Base-by-base conservation (phyloP, 2,329 filamentous ascomycete species). In the Colletotrichum magnum region DNA sequence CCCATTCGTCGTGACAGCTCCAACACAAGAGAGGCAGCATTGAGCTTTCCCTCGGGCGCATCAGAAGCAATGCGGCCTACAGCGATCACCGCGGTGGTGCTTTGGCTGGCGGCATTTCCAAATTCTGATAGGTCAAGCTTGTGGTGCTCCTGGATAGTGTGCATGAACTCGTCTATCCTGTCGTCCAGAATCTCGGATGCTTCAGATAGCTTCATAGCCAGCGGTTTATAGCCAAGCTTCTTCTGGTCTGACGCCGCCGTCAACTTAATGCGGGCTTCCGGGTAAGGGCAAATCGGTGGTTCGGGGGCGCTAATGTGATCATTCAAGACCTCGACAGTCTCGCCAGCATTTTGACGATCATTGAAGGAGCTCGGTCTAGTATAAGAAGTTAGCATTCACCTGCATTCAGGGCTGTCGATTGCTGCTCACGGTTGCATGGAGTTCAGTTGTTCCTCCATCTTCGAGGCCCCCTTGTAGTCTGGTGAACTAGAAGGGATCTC, bases 161-260 rank as follows among this genome's bases (percentile, higher is more conserved):
- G 83, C 68, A 90, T 87, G 75, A 98, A 97, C 71, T 95, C 94
- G 75, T 98, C 94, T 83, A 99, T 98, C 74, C 94, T 88, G 80
- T 98, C 95, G 80, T 99, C 96, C 7, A 98, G 87, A 52, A 97
- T 93, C 79, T 97, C 95, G 5, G 95, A 97, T 0, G 94, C 91
- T 78, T 98, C 95, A 5, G 94, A 95, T 6, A 96, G 86, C 76
- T 97, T 97, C 94, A 98, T 97, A 2, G 94, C 92, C 86, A 98
- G 91, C 2, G 94, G 93, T 77, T 95, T 96, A 81, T 98, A 99
- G 1, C 86, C 90, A 73, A 98, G 92, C 78, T 97, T 98, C 78
- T 95, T 94, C 76, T 94, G 88, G 78, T 98, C 95, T 1, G 94
- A 95, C 69, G 93, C 93, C 3, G 94, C 93, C 6, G 92, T 95